Base-by-base conservation (phyloP, 2,329 filamentous ascomycete genomes). In the Penicillium thymicola region DNA sequence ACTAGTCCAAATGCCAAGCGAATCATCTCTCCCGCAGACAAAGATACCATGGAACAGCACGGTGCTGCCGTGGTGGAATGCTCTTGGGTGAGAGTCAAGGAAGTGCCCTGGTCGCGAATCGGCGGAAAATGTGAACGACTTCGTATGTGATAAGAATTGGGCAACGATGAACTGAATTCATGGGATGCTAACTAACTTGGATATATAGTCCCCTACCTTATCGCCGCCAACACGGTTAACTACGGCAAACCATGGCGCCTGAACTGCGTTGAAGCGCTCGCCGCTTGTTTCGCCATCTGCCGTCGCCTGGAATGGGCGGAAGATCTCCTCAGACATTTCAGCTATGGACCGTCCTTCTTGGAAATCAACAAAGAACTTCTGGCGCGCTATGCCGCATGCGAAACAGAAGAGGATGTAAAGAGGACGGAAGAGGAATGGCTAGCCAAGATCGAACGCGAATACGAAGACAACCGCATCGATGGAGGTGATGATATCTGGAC, bases 11-110 rank as follows among this genome's bases (percentile, higher is more conserved):
- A 97, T 78, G 94, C 90, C 61, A 97, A 95, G 72, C 85, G 82
- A 55, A 85, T 92, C 16, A 74, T 97, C 42, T 95, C 89, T 5
- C 89, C 92, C 1, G 90, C 91, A 50, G 94, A 99, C 75, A 81
- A 81, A 55, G 86, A 89, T 48, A 78, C 96, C 16, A 83, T 97
- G 67, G 91, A 95, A 67, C 88, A 92, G 73, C 89, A 90, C 70
- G 94, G 94, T 61, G 93, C 92, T 21, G 94, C 94, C 3, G 94
- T 99, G 3, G 94, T 99, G 18, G 94, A 99, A 78, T 96, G 92
- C 70, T 96, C 90, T 25, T 99, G 94, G 94, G 95, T 95, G 4
- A 83, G 94, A 58, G 90, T 95, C 8, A 82, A 89, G 46, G 94
- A 99, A 75, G 87, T 99, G 5, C 92, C 93, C 51, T 99, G 93